Base-by-base conservation (phyloP, 352 stramenopile species). In the Phytophthora fragariae region DNA sequence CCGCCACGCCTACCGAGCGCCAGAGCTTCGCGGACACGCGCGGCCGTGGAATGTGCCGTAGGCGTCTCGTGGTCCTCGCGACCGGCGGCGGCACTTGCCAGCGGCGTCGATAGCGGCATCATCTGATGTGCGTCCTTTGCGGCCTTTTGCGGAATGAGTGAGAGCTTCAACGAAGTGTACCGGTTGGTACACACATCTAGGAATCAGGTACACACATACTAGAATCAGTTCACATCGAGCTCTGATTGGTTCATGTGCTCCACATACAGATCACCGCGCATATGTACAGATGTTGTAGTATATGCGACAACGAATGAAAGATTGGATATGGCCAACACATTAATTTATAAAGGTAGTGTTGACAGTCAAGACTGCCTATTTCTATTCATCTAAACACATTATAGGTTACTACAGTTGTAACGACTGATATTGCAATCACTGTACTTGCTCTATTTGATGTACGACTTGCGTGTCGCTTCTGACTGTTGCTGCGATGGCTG, bases 1-100 rank as follows among this genome's bases (percentile, higher is more conserved):
- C 55, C 33, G 61, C 64, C 0, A 80, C 46, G 5, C 64, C 60
- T 12, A 75, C 1, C 0, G 61, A 59, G 0, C 64, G 73, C 73
- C 73, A 80, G 6, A 75, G 21, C 35, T 66, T 68, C 19, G 29
- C 31, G 0, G 52, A 59, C 6, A 57, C 41, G 21, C 50, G 60
- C 31, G 41, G 55, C 55, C 57, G 12, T 63, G 29, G 31, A 77
- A 77, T 3, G 69, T 74, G 3, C 69, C 73, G 27, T 77, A 76
- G 19, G 14, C 49, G 69, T 46, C 46, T 71, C 63, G 5, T 69
- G 56, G 10, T 21, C 44, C 1, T 12, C 56, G 15, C 17, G 24
- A 7, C 15, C 15, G 4, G 61, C 11, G 17, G 41, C 17, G 5
- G 27, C 21, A 49, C 21, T 70, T 39, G 57, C 58, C 12, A 49